Percentiles rank a stretch among this genome's conserved stretches.
Conservation (phyloP, 345 rosid genomes). For the Mangifera indica region DNA sequence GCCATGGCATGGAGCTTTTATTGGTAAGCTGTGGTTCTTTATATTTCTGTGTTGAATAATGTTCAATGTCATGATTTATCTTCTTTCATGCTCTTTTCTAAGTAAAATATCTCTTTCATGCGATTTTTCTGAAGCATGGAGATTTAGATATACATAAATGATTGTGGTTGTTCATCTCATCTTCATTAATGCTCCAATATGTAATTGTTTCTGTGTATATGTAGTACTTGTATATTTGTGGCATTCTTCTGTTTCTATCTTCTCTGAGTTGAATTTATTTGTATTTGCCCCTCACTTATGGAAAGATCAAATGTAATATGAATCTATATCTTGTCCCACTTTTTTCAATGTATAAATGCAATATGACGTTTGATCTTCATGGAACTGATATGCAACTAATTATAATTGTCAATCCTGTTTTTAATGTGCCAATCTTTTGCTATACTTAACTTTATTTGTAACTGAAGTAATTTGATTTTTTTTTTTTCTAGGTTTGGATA, state of each 20-base stretch:
- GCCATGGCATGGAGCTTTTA: neutral
- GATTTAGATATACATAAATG: neutral
- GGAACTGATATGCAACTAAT: neutral
- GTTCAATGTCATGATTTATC: neutral
- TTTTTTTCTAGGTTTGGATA: constrained; percentile 60
- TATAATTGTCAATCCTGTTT: neutral
- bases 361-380: neutral
- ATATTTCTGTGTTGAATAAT: neutral
- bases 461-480: neutral
- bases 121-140: neutral
- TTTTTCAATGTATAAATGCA: neutral
- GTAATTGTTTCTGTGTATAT: neutral
- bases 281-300: neutral
- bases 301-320: neutral
- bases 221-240: neutral
- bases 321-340: neutral
- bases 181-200: neutral
- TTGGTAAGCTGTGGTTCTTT: neutral
- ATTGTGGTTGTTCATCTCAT: neutral
- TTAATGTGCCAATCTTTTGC: neutral
- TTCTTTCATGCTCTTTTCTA: neutral
- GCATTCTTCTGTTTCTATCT: neutral
- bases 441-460: neutral
- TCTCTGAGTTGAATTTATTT: neutral
- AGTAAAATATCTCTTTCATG: neutral